Conservation (phyloP, 176 grass and related monocot genomes). For the Carex myosuroides region DNA sequence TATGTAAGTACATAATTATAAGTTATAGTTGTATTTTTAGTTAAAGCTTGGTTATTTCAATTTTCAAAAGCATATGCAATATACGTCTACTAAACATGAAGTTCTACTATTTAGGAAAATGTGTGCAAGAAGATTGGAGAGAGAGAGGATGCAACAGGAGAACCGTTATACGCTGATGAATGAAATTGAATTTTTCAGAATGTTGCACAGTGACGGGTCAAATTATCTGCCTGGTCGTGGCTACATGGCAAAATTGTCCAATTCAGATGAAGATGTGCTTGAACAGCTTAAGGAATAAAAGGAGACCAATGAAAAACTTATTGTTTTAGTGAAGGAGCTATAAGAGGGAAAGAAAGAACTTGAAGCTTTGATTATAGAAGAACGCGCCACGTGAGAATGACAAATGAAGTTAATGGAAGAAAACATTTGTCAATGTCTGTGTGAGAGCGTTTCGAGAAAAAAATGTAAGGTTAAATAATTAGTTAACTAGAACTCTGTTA, state of each 20-base stretch:
- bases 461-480: background rate
- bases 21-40: too few relatives aligned
- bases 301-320: background rate
- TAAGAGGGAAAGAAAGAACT: background rate
- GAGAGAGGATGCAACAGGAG: background rate
- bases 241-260: background rate
- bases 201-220: background rate
- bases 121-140: background rate
- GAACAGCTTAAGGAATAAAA: background rate
- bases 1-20: too few relatives aligned
- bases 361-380: background rate
- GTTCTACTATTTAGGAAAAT: background rate
- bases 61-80: too few relatives aligned
- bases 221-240: background rate
- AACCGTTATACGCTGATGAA: background rate
- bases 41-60: too few relatives aligned
- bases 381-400: background rate
- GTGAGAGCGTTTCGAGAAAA: background rate
- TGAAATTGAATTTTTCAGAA: background rate
- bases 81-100: too few relatives aligned
- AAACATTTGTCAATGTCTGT: background rate
- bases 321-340: background rate
- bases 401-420: background rate
- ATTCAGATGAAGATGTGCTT: background rate
- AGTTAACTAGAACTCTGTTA: background rate